A percentile compares a stretch with the other conserved stretches of the same genome.
phyloP scores from a whole-genome alignment of 306 rosid genomes.

The Quercus engelmannii region DNA sequence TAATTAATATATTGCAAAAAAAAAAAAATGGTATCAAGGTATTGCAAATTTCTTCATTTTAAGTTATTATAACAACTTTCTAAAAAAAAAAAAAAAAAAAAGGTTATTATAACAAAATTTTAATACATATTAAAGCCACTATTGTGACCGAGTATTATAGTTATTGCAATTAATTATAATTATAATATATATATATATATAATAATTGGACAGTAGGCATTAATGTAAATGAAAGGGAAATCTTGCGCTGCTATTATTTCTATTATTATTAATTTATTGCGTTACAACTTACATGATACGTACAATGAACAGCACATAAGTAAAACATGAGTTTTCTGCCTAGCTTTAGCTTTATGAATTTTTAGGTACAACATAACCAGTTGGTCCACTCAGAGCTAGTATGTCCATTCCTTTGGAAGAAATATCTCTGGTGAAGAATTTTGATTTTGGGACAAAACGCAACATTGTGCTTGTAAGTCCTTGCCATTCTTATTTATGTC shows the following conservation, averaged over 20 bases:
- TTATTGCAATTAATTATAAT: too few species aligned
- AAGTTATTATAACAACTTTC: too few species aligned
- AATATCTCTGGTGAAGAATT: slow-evolving; percentile 41
- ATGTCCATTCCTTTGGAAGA: slow-evolving; percentile 90
- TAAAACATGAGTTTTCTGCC: background rate
- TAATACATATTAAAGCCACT: too few species aligned
- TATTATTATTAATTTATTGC: background rate
- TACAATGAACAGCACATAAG: background rate
- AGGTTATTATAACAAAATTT: too few species aligned
- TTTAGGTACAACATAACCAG: background rate
- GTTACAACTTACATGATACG: background rate
- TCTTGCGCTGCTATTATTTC: slow-evolving; percentile 12
- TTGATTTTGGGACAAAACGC: slow-evolving; percentile 40
- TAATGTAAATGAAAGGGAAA: background rate
- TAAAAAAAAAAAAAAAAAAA: too few species aligned
- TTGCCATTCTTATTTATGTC: slow-evolving; percentile 22
- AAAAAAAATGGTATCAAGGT: too few species aligned
- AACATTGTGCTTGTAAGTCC: slow-evolving; percentile 35
- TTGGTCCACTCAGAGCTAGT: slow-evolving; percentile 25
- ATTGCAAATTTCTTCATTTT: too few species aligned
- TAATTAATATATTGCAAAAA: too few species aligned
- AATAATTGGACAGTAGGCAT: background rate
- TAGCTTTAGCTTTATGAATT: slow-evolving; percentile 13
- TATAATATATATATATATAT: too few species aligned
- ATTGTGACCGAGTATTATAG: too few species aligned